Base-by-base conservation (phyloP, 129 eudicot species). In the Centaurea solstitialis region DNA sequence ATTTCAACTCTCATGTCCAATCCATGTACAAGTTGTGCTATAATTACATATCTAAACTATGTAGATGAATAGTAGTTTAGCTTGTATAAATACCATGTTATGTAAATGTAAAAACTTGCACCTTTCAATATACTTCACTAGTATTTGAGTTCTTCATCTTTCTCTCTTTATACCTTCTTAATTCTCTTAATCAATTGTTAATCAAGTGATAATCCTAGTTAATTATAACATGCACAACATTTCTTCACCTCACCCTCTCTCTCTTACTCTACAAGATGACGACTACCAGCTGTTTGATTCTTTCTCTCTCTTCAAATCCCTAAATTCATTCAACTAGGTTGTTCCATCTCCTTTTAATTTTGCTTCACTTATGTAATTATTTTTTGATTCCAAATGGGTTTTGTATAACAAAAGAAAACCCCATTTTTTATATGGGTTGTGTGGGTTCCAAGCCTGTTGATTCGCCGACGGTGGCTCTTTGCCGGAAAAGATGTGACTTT, bases 371-470 rank as follows among this genome's bases (percentile, higher is more conserved):
- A 68, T 76, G 69, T 70, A 20, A 57, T 39, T 74, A 74, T 80
- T 74, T 21, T 59, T 73, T 70, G 20, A 82, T 37, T 21, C 57
- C 68, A 30, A 50, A 59, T 76, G 71, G 70, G 37, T 33, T 33
- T 33, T 33, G 5, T 26, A 26, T 26, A 33, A 33, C 0, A 3
- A 10, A 43, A 43, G 11, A 43, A 43, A 11, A 1, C 8, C 53
- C 22, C n/a, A 38, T 24, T 59, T 76, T 39, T 47, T 33, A 0
- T 9, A 94, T 94, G 99, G 99, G 97, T 41, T 94, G 99, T 76
- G 85, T 88, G 41, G 89, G 86, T 80, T 94, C 99, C 18, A 94
- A 94, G 81, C 84, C 86, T 17, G 97, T 87, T 2, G 97, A 94
- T 17, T 80, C 87, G 3, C 92, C 94, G 79, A 94, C 99, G 80